Conservation (phyloP, 129 eudicot species). For the Flaveria sonorensis region DNA sequence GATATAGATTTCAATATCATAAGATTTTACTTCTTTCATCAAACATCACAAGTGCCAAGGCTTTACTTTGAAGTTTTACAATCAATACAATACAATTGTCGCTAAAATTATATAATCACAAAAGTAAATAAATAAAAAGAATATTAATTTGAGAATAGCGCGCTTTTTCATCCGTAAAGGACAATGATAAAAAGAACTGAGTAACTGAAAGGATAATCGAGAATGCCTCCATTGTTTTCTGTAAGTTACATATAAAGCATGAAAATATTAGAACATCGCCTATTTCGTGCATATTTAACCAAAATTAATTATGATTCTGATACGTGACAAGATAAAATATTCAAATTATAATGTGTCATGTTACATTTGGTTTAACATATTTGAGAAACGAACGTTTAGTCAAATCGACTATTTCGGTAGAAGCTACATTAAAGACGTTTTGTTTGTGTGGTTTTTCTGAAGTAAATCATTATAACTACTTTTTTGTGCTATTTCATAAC, state of each 20-base stretch:
- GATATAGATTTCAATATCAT: too few relatives aligned
- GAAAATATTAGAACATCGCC: background rate
- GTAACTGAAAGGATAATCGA: slow-evolving; percentile 70
- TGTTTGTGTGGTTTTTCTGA: background rate
- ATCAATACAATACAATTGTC: slow-evolving; percentile 2
- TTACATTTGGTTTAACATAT: too few relatives aligned
- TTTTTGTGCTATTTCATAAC: too few relatives aligned
- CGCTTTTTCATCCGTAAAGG: slow-evolving; percentile 49
- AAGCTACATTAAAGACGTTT: too few relatives aligned
- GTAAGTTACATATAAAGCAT: slow-evolving; percentile 27
- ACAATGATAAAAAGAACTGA: slow-evolving; percentile 65
- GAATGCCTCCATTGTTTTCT: slow-evolving; percentile 95
- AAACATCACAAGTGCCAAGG: background rate
- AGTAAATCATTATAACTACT: background rate
- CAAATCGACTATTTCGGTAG: too few relatives aligned
- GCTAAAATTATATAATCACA: background rate
- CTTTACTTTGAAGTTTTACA: slow-evolving; percentile 1
- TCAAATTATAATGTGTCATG: too few relatives aligned
- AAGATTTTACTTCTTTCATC: too few relatives aligned
- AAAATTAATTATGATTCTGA: too few relatives aligned
- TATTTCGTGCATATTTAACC: background rate
- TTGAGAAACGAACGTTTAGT: too few relatives aligned
- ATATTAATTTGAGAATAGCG: background rate
- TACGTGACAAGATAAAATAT: too few relatives aligned
- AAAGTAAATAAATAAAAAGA: background rate